These are phyloP conservation scores for Kuraishia capsulata DNA, from an alignment of 805 yeast genomes.

Conservation along the genomic window DNA sequence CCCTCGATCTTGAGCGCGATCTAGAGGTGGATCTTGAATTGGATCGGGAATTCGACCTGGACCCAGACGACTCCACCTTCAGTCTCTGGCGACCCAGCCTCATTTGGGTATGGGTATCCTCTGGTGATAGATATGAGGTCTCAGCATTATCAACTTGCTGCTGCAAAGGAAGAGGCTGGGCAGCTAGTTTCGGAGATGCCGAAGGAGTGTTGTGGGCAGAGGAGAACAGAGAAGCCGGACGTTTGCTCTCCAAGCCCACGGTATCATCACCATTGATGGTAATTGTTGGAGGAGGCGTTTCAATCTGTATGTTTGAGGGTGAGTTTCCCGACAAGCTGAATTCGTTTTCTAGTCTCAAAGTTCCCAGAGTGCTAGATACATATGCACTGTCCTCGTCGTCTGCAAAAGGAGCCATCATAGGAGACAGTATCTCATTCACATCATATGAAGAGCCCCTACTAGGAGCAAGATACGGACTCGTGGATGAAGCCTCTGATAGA, in stretches of 20 bases:
- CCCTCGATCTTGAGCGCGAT: conserved; percentile 24
- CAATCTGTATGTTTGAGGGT: background rate
- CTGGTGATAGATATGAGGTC: conserved; percentile 17
- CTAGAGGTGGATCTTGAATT: conserved; percentile 9
- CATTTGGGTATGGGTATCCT: conserved; percentile 19
- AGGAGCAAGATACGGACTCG: conserved; percentile 18
- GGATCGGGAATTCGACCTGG: no score
- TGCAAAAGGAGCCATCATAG: conserved; percentile 2
- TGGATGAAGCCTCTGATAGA: conserved; percentile 15
- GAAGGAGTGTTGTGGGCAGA: conserved; percentile 4
- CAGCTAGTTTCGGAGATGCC: conserved; percentile 13
- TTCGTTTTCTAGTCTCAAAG: conserved; percentile 6
- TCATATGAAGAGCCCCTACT: conserved; percentile 12
- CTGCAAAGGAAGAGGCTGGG: no score
- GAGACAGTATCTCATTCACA: conserved; percentile 10
- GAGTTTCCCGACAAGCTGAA: background rate
- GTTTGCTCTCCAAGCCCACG: conserved; percentile 3
- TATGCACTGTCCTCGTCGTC: conserved; percentile 8
- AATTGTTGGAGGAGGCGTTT: conserved; percentile 1
- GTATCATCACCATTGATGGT: conserved; percentile 5
- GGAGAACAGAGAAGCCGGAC: conserved; percentile 7
- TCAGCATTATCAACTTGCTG: conserved; percentile 27
- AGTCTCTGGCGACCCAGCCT: conserved; percentile 30
- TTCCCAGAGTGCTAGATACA: conserved; percentile 10
- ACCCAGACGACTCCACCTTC: conserved; percentile 12